A percentile compares a stretch with the other conserved stretches of the same genome.
These are phyloP conservation scores for Sindora glabra DNA, from an alignment of 306 rosid species.

Conservation along the genomic window DNA sequence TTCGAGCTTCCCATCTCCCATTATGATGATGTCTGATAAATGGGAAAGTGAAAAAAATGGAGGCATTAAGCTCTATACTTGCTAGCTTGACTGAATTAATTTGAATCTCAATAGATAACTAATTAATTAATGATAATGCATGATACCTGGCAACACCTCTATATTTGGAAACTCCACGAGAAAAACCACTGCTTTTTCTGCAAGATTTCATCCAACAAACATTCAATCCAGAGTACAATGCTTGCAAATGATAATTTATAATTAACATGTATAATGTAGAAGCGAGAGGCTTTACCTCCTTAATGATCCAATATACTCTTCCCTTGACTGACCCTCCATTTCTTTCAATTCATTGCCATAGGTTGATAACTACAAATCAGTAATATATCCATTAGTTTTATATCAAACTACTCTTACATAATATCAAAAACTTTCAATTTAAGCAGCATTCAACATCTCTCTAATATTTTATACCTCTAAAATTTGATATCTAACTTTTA, in stretches of 20 bases:
- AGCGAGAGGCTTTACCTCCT: constrained; percentile 44
- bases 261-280: not conserved
- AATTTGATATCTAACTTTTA: no score
- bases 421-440: no score
- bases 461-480: no score
- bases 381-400: no score
- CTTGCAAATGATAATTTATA: not conserved
- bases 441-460: no score
- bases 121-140: not conserved
- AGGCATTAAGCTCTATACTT: no score
- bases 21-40: constrained; percentile 95
- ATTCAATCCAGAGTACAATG: not conserved
- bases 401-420: no score
- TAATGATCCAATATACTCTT: constrained; percentile 82
- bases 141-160: constrained; percentile 93
- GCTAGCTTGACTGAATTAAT: no score
- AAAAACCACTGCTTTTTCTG: constrained; percentile 97
- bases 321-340: constrained; percentile 81
- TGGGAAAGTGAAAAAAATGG: no score
- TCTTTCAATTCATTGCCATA: constrained; percentile 58
- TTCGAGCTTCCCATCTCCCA: constrained; percentile 98
- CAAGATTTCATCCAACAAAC: not conserved
- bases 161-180: constrained; percentile 92
- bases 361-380: constrained; percentile 34
- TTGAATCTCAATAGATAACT: no score